These are phyloP conservation scores for Asterella californica DNA, from an alignment of 225 moss, liverwort and hornwort genomes.

Conservation along the genomic window DNA sequence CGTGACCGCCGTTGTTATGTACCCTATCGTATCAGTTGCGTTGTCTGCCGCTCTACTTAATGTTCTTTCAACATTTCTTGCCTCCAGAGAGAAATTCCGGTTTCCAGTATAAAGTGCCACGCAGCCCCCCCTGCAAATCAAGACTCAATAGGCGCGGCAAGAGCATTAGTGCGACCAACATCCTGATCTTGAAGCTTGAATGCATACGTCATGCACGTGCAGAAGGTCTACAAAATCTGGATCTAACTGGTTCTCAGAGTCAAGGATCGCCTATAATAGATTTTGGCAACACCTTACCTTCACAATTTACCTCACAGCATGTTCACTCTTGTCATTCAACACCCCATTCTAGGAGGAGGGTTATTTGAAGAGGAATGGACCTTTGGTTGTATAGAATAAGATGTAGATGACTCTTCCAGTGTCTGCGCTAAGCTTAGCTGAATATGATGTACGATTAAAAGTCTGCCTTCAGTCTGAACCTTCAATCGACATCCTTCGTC, in stretches of 20 bases:
- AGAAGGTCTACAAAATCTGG: neutral
- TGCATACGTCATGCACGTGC: neutral
- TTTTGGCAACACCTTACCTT: neutral
- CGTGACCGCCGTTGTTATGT: conserved; percentile 44
- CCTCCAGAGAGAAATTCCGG: conserved; percentile 45
- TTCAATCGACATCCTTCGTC: too few species aligned
- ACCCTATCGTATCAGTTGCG: conserved; percentile 52
- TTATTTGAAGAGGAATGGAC: too few species aligned
- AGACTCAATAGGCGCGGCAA: neutral
- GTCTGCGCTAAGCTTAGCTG: too few species aligned
- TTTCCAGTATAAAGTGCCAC: conserved; percentile 53
- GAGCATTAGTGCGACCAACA: neutral
- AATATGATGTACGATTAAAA: too few species aligned
- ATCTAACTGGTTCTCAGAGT: neutral
- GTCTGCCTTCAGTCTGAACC: too few species aligned
- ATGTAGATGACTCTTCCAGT: too few species aligned
- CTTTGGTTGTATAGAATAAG: too few species aligned
- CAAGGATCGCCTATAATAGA: neutral
- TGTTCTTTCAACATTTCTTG: conserved; percentile 49
- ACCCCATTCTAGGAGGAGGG: too few species aligned
- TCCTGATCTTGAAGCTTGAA: neutral
- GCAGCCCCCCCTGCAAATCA: conserved; percentile 46
- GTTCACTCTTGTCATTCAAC: neutral
- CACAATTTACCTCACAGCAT: neutral
- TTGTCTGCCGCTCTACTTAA: conserved; percentile 46